Base-by-base conservation (phyloP, 2,329 filamentous ascomycete genomes). In the Zymoseptoria passerinii region DNA sequence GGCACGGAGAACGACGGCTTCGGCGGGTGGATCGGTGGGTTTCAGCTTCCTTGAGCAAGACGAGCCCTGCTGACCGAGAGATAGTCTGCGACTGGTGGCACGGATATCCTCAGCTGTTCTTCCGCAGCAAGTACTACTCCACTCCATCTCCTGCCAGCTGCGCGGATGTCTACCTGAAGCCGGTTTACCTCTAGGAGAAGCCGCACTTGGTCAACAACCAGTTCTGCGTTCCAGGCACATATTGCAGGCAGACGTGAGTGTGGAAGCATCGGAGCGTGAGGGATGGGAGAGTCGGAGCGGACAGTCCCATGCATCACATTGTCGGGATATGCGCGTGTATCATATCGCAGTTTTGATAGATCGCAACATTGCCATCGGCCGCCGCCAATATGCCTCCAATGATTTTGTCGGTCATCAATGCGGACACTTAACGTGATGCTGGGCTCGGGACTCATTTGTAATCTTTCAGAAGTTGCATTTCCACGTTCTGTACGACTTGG, bases 81-180 rank as follows among this genome's bases (percentile, higher is more conserved):
- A 35, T 44, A 64, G 67, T 70, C 7, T 71, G 70, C 58, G 63
- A 69, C 48, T 72, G 70, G 70, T 70, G 65, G 65, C 69, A 71
- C 58, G 67, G 65, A n/a, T 62, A 60, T 1, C 67, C 70, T 6
- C 70, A 72, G 63, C 66, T 72, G 2, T 72, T 72, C 63, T 64
- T 66, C 55, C 65, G 66, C 48, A 60, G 65, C 50, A 57, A 51
- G 13, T 67, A 60, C 58, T 66, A 66, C 56, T 55, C 65, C 28
- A 55, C 18, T 23, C 58, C 63, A 35, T 58, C 63, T 19, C 69
- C 69, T 4, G 53, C 50, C 50, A 71, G 66, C 57, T 72, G 70
- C 57, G 70, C 69, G 2, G 68, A 71, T 53, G 62, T 71, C 19
- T 58, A 67, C 48, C 63, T 71, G 28, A 50, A 64, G 48, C 68